Conservation (phyloP, 2,329 filamentous ascomycete genomes). For the Aspergillus quadrilineatus region DNA sequence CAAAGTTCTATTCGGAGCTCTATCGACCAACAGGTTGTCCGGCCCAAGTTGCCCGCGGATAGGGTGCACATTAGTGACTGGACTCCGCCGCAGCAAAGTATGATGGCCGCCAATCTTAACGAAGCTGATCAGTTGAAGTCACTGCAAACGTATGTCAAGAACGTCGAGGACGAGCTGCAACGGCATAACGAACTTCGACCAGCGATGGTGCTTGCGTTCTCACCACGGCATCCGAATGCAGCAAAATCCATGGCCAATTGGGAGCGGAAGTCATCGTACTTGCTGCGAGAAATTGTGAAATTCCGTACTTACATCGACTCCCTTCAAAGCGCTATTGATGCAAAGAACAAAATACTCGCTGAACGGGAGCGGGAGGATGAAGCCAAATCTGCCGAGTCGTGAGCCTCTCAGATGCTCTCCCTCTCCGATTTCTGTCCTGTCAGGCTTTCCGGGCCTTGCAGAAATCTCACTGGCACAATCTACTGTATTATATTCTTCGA, state of each 20-base stretch:
- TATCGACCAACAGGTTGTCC: slow-evolving; percentile 63
- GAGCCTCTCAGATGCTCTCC: neutral
- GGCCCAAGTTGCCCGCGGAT: slow-evolving; percentile 76
- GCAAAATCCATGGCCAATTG: slow-evolving; percentile 89
- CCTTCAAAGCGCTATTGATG: slow-evolving; percentile 66
- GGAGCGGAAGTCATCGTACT: slow-evolving; percentile 91
- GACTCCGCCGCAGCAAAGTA: slow-evolving; percentile 83
- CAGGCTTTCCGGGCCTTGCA: too few species aligned
- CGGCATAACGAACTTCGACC: slow-evolving; percentile 84
- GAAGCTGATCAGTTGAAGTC: slow-evolving; percentile 79
- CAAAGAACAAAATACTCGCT: slow-evolving; percentile 69
- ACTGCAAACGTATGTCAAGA: slow-evolving; percentile 75
- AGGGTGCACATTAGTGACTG: slow-evolving; percentile 81
- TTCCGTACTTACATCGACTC: slow-evolving; percentile 93
- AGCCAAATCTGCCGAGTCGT: slow-evolving; percentile 9
- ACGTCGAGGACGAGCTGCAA: slow-evolving; percentile 81
- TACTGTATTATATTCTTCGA: slow-evolving; percentile 9
- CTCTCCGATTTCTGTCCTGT: neutral
- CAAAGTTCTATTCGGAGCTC: slow-evolving; percentile 65
- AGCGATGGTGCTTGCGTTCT: slow-evolving; percentile 86
- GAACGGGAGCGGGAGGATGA: slow-evolving; percentile 13
- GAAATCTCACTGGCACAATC: neutral
- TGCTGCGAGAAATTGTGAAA: slow-evolving; percentile 92
- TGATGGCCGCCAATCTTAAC: slow-evolving; percentile 75
- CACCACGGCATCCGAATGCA: slow-evolving; percentile 76